phyloP scores from a whole-genome alignment of 176 grass and related monocot genomes.

The Oryza australiensis region DNA sequence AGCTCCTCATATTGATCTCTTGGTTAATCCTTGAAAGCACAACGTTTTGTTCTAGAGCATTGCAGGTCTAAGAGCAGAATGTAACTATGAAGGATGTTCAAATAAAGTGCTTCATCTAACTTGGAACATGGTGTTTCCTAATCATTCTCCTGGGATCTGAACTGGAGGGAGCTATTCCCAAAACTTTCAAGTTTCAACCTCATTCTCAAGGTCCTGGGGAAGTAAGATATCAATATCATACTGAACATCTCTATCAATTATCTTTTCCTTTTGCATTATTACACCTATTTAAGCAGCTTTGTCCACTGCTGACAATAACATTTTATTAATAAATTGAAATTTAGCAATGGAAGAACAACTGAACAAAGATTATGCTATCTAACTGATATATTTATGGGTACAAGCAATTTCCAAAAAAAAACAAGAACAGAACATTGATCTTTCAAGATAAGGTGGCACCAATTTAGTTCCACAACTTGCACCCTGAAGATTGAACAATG shows the following conservation, averaged over 20 bases:
- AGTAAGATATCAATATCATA: not conserved
- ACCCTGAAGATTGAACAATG: not conserved
- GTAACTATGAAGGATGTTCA: not conserved
- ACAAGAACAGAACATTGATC: not conserved
- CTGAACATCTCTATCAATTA: not conserved
- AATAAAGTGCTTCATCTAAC: not conserved
- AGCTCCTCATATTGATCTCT: not conserved
- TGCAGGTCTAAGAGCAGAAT: not conserved
- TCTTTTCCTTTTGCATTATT: not conserved
- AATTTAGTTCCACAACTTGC: not conserved
- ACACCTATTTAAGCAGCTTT: not conserved
- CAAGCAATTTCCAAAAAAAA: not conserved
- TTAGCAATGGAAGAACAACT: not conserved
- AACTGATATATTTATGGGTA: not conserved
- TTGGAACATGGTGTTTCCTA: not conserved
- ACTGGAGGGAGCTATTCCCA: not conserved
- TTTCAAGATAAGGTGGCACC: not conserved
- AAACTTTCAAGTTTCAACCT: not conserved
- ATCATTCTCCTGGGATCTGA: not conserved
- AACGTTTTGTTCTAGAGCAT: not conserved
- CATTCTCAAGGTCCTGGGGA: not conserved
- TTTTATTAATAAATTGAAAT: not conserved
- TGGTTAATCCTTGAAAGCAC: not conserved
- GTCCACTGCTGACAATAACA: not conserved
- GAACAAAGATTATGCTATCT: not conserved